phyloP scores from a whole-genome alignment of 1,139 yeast genomes.

The Hansenula sp. region DNA sequence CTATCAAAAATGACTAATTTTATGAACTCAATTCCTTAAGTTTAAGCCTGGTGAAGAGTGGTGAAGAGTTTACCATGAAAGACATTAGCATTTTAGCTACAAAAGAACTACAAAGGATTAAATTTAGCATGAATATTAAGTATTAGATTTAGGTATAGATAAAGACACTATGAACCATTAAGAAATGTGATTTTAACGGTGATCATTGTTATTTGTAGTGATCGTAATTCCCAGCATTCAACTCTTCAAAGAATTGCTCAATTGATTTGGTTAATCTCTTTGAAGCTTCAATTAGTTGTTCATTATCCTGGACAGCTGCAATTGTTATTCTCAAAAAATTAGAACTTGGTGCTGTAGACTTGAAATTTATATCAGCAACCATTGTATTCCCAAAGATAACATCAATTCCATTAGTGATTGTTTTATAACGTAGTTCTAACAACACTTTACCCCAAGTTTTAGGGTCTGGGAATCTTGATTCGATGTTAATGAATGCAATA shows the following conservation, averaged over 20 bases:
- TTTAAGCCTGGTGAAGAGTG: too few species aligned
- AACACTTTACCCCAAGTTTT: constrained; percentile 40
- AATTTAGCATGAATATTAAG: too few species aligned
- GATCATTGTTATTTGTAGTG: constrained; percentile 1
- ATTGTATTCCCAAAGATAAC: constrained; percentile 48
- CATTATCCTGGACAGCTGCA: constrained; percentile 46
- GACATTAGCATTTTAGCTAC: too few species aligned
- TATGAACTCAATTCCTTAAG: too few species aligned
- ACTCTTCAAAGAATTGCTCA: constrained; percentile 39
- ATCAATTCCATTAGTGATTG: constrained; percentile 38
- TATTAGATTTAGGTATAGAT: too few species aligned
- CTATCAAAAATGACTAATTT: too few species aligned
- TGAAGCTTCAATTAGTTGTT: constrained; percentile 44
- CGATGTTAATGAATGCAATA: constrained; percentile 49
- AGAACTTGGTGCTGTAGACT: constrained; percentile 27
- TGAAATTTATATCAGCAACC: constrained; percentile 37
- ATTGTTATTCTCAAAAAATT: constrained; percentile 52
- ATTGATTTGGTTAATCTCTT: constrained; percentile 44
- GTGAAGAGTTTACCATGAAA: too few species aligned
- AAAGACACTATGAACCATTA: too few species aligned
- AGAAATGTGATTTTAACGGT: too few species aligned
- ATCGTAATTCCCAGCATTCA: constrained; percentile 22
- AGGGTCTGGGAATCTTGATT: constrained; percentile 29
- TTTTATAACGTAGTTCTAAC: constrained; percentile 21
- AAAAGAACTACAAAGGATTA: too few species aligned